Base-by-base conservation (phyloP, 2,329 filamentous ascomycete species). In the Alternaria gansuensis region DNA sequence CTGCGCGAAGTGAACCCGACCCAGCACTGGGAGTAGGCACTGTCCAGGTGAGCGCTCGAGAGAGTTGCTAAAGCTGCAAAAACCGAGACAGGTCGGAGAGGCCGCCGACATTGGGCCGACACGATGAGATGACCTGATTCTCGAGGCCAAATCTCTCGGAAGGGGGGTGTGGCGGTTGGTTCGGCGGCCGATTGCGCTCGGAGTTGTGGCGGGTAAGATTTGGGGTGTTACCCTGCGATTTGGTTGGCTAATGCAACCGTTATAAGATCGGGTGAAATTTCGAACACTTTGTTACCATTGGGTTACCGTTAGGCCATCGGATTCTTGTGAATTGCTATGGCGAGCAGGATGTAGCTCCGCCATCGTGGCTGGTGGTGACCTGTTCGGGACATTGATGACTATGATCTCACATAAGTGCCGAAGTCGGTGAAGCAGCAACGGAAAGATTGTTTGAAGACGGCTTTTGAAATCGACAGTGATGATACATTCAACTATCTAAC, bases 401-500 rank as follows among this genome's bases (percentile, higher is more conserved):
- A 48, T 48, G 54, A 60, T 62, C 43, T 64, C 55, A 48, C 40
- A 37, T 65, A 54, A 59, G 51, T 43, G 28, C 46, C 43, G 37
- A 17, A 54, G 34, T 41, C 50, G 62, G 49, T 57, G 51, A 52
- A 52, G 34, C 51, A 36, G 31, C 50, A 21, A 36, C n/a, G 34
- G 26, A 23, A 31, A 39, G 34, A 51, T 31, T 49, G 40, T 44
- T 57, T 28, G 17, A 44, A 48, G 44, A 63, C 55, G 29, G 40
- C 56, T 50, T 51, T 62, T 57, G 50, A 36, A 59, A 62, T 62
- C 40, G 52, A 56, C 29, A 34, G 54, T 63, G 64, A 63, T 70
- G 62, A 65, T 71, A 72, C 60, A 69, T 71, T 72, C 58, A 52
- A 64, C 63, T 72, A 69, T 54, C 63, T 54, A 59, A 63, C 58